Evolutionary conservation across 148 eudicot genomes (phyloP).

Genomic region (Salicornia ramosissima): DNA sequence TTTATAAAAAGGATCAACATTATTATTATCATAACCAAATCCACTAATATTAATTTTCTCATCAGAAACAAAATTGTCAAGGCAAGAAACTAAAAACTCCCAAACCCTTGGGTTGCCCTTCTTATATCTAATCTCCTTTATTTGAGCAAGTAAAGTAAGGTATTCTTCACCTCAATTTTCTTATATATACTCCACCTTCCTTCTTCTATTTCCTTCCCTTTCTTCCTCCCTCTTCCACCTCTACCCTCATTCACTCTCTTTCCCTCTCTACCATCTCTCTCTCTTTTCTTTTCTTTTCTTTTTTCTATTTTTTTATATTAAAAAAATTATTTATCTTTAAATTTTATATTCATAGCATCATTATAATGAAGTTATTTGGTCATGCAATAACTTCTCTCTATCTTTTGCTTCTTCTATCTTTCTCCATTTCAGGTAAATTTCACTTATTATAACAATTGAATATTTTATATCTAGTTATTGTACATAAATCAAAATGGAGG

Average conservation of each 20-base stretch:
- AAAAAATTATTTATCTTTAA: no score
- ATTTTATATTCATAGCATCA: no score
- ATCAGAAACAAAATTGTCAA: conserved; percentile 15
- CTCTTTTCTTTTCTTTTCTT: not conserved
- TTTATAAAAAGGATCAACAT: no score
- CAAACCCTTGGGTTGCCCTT: conserved; percentile 13
- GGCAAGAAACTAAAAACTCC: conserved; percentile 20
- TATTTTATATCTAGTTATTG: no score
- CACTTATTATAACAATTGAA: not conserved
- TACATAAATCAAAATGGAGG: no score
- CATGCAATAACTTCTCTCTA: not conserved
- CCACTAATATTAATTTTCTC: not conserved
- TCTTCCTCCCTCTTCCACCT: not conserved
- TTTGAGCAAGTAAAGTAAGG: conserved; percentile 33
- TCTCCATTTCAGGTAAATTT: conserved; percentile 18
- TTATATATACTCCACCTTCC: conserved; percentile 17
- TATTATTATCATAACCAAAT: conserved; percentile 1
- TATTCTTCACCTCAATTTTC: not conserved
- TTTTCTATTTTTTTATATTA: no score
- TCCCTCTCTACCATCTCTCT: not conserved
- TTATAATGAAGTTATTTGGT: conserved; percentile 22
- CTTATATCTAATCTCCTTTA: not conserved
- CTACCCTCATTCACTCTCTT: not conserved
- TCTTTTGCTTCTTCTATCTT: conserved; percentile 12
- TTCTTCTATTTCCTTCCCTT: conserved; percentile 5